Evolutionary conservation across 1,139 yeast species (phyloP).

Genomic region (Yamadazyma kanchanaburiensis): DNA sequence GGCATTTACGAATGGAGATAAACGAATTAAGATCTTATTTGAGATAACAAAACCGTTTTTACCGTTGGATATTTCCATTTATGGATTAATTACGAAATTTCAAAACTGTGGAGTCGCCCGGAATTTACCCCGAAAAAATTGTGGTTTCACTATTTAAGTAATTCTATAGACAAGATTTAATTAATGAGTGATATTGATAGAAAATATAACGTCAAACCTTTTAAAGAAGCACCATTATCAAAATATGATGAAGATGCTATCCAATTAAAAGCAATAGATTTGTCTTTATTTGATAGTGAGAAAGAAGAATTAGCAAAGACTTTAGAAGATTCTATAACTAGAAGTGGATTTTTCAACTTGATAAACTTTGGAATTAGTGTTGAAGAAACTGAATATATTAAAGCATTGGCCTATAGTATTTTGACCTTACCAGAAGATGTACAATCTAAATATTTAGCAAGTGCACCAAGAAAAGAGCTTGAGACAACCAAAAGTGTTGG

Average conservation of each 20-base stretch:
- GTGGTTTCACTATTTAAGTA: no score
- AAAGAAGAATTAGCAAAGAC: conserved; percentile 28
- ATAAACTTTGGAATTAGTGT: conserved; percentile 33
- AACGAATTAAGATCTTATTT: no score
- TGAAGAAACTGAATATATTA: conserved; percentile 25
- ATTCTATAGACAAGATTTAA: no score
- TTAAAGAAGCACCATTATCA: conserved; percentile 23
- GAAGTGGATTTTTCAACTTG: conserved; percentile 45
- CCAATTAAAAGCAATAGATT: conserved; percentile 32
- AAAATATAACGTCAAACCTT: conserved; percentile 13
- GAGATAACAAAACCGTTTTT: no score
- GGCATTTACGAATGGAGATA: no score
- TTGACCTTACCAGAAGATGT: conserved; percentile 40
- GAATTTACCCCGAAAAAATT: no score
- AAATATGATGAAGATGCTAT: conserved; percentile 1
- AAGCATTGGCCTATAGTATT: conserved; percentile 35
- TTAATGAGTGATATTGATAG: conserved; percentile 3
- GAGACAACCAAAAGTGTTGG: conserved; percentile 26
- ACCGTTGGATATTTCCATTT: no score
- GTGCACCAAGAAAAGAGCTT: conserved; percentile 30
- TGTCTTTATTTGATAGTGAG: conserved; percentile 21
- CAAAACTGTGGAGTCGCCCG: no score
- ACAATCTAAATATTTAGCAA: conserved; percentile 37
- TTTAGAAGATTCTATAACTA: conserved; percentile 34
- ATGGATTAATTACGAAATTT: no score